Conservation (phyloP, 805 yeast genomes). For the Ogataea pini region DNA sequence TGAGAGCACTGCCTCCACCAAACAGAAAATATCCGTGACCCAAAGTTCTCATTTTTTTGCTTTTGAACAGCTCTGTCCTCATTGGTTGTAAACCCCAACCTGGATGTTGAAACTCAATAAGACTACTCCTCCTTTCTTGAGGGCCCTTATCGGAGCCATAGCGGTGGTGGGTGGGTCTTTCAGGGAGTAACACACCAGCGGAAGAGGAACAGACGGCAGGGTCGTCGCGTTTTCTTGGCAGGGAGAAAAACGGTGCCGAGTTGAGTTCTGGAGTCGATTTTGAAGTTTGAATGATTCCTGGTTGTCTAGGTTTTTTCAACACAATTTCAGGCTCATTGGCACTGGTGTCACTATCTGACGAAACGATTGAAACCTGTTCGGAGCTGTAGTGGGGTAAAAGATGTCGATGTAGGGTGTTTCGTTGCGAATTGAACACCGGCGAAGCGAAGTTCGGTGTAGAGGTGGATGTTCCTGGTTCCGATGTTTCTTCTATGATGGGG, state of each 20-base stretch:
- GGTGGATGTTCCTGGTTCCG: not conserved
- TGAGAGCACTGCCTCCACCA: slow-evolving; percentile 24
- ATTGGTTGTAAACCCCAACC: slow-evolving; percentile 12
- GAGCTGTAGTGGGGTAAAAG: not conserved
- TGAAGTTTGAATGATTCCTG: slow-evolving; percentile 19
- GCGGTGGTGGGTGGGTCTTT: not conserved
- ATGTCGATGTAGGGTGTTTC: not conserved
- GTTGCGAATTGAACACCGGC: not conserved
- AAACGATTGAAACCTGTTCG: slow-evolving; percentile 13
- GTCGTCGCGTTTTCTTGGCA: not conserved
- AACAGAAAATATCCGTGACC: slow-evolving; percentile 28
- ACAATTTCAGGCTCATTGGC: slow-evolving; percentile 1
- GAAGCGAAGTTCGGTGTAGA: not conserved
- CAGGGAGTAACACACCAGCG: not conserved
- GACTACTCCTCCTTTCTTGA: slow-evolving; percentile 17
- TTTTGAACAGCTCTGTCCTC: slow-evolving; percentile 9
- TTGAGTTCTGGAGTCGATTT: slow-evolving; percentile 23
- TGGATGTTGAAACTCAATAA: slow-evolving; percentile 10
- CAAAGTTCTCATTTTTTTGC: slow-evolving; percentile 8
- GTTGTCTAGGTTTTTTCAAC: not conserved
- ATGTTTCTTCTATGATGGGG: not conserved
- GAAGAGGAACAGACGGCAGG: not conserved
- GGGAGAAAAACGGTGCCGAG: not conserved
- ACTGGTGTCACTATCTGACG: slow-evolving; percentile 9
- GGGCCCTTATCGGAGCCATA: slow-evolving; percentile 2